Conservation (phyloP, 306 rosid genomes). For the Trifolium fragiferum region DNA sequence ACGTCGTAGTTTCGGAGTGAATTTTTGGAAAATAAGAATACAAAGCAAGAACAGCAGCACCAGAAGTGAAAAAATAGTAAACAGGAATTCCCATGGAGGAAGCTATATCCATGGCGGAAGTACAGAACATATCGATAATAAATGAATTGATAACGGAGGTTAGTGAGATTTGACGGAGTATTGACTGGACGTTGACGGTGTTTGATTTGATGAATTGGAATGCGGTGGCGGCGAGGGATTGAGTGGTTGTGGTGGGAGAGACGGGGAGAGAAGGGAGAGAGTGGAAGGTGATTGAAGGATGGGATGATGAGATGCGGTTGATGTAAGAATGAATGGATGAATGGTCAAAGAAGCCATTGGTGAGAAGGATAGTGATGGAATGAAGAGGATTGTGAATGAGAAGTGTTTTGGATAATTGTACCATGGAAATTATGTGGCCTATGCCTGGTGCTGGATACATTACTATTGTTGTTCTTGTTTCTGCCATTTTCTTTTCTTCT, state of each 20-base stretch:
- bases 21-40: constrained; percentile 29
- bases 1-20: background rate
- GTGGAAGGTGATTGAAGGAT: constrained; percentile 41
- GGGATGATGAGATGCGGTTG: background rate
- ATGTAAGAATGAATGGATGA: constrained; percentile 28
- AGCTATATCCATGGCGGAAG: background rate
- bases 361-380: constrained; percentile 36
- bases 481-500: background rate
- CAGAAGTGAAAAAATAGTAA: constrained; percentile 42
- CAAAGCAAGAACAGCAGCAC: constrained; percentile 31
- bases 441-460: constrained; percentile 37
- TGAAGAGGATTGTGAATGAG: background rate
- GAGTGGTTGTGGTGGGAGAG: background rate
- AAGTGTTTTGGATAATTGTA: constrained; percentile 21
- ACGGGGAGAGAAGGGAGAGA: constrained; percentile 4
- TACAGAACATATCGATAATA: constrained; percentile 41
- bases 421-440: constrained; percentile 42
- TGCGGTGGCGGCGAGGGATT: background rate
- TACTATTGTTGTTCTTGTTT: constrained; percentile 6
- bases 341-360: constrained; percentile 17
- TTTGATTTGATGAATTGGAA: constrained; percentile 21
- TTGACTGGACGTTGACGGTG: constrained; percentile 6
- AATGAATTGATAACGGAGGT: constrained; percentile 14
- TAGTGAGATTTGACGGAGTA: constrained; percentile 10
- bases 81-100: constrained; percentile 20